Base-by-base conservation (phyloP, 2,329 filamentous ascomycete species). In the Cladosporium sp. region DNA sequence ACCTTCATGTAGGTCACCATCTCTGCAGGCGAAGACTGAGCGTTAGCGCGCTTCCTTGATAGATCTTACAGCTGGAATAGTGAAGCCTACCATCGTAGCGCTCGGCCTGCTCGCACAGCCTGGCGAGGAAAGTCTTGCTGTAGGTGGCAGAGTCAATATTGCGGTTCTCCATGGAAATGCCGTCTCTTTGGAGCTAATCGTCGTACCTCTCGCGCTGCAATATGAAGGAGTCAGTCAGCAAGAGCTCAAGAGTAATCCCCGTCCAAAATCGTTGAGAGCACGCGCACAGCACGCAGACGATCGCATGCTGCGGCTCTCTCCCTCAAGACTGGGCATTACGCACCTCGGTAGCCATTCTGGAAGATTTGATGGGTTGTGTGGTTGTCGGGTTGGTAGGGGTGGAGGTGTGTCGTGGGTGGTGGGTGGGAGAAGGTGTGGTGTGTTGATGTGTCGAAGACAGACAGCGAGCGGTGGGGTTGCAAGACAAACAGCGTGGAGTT, bases 41-140 rank as follows among this genome's bases (percentile, higher is more conserved):
- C 24, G 51, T 63, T 52, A 67, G 62, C 58, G 47, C 51, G 37
- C 45, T 22, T 8, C 13, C 32, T 36, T 29, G 48, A 19, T 50
- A 15, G 37, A 20, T 15, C 22, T 19, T 24, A 13, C 20, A 41
- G 29, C 20, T 24, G n/a, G 3, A 24, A 18, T 36, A 11, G 44
- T 30, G 19, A 29, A 59, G 71, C 80, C 74, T 73, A 84, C 81
- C 93, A 92, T 99, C 92, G 79, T 99, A 99, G 73, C 92, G 92
- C 84, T 97, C 93, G 73, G 93, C 93, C 85, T 99, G 93, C 88
- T 97, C 93, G 83, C 93, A 97, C 73, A 99, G 90, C 80, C 93
- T 86, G 76, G 93, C 93, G 75, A 97, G 89, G 84, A 97, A 97
- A 72, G 93, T 97, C 86, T 97, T 97, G 87, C 90, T 96, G 73